A percentile compares a stretch with the other conserved stretches of the same genome.
phyloP scores from a whole-genome alignment of 345 rosid genomes.

The Pistacia vera region DNA sequence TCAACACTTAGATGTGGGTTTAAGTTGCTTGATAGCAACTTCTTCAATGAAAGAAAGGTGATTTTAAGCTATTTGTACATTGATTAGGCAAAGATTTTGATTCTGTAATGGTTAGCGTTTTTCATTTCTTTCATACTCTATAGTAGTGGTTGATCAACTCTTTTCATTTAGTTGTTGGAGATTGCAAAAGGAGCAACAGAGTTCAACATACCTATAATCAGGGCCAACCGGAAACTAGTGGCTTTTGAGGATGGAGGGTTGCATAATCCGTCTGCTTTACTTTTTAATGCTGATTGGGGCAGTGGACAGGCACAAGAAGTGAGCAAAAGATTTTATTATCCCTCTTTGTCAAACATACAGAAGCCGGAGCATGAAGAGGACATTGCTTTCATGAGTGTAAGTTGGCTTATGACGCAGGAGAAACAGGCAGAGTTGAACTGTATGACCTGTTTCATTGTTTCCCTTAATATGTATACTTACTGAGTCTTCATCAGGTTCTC shows the following conservation, averaged over 20 bases:
- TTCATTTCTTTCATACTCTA: neutral
- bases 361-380: constrained; percentile 63
- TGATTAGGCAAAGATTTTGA: neutral
- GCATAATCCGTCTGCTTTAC: constrained; percentile 62
- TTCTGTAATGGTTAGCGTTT: constrained; percentile 10
- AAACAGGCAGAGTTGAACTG: neutral
- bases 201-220: constrained; percentile 56
- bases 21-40: constrained; percentile 55
- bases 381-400: constrained; percentile 83
- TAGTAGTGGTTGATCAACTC: neutral
- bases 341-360: constrained; percentile 33
- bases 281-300: constrained; percentile 70
- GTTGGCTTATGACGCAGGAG: constrained; percentile 12
- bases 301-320: constrained; percentile 23
- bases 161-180: constrained; percentile 44
- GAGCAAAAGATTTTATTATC: constrained; percentile 47
- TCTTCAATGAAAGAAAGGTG: constrained; percentile 79
- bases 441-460: neutral
- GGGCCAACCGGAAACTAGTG: constrained; percentile 63
- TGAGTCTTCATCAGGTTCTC: constrained; percentile 53
- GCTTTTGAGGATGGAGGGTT: constrained; percentile 74
- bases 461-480: neutral
- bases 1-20: constrained; percentile 40
- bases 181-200: constrained; percentile 59
- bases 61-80: neutral